phyloP scores from a whole-genome alignment of 352 stramenopile genomes.

The Phytophthora lateralis region DNA sequence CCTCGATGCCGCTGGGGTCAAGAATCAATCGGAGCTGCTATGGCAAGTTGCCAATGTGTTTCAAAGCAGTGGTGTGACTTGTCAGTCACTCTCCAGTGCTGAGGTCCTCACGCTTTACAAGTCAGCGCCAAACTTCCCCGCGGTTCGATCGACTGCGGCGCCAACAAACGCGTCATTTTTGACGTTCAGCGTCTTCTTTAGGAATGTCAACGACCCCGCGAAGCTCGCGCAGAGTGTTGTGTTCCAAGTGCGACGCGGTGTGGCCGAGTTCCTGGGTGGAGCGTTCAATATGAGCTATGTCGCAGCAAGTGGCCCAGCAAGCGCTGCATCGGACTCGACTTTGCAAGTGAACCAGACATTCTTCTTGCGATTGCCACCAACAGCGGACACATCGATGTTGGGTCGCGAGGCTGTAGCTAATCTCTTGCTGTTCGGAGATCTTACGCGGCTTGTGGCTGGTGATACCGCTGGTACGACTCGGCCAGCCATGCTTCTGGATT shows the following conservation, averaged over 20 bases:
- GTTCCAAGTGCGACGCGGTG: conserved; percentile 53
- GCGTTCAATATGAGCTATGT: conserved; percentile 35
- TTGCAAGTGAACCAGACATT: conserved; percentile 55
- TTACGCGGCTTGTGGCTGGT: conserved; percentile 25
- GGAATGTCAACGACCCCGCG: conserved; percentile 41
- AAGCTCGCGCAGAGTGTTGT: conserved; percentile 47
- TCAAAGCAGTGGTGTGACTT: conserved; percentile 21
- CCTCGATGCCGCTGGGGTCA: conserved; percentile 12
- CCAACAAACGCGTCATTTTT: conserved; percentile 33
- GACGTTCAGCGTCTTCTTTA: conserved; percentile 44
- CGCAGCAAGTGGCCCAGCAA: conserved; percentile 26
- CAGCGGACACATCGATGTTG: conserved; percentile 20
- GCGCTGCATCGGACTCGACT: conserved; percentile 28
- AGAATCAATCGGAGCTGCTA: conserved; percentile 16
- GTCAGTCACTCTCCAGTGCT: conserved; percentile 12
- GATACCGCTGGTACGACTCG: conserved; percentile 12
- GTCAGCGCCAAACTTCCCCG: conserved; percentile 31
- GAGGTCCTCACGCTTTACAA: conserved; percentile 30
- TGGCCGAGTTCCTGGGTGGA: conserved; percentile 47
- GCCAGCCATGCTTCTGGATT: conserved; percentile 57
- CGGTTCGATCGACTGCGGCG: conserved; percentile 6
- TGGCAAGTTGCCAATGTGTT: conserved; percentile 28
- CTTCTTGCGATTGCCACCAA: conserved; percentile 29
- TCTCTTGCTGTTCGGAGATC: conserved; percentile 52
- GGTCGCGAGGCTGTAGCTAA: conserved; percentile 43